Percentiles rank a stretch among this genome's conserved stretches.
Conservation (phyloP, 1,284 basidiomycete genomes). For the Tetrapyrgos nigripes region DNA sequence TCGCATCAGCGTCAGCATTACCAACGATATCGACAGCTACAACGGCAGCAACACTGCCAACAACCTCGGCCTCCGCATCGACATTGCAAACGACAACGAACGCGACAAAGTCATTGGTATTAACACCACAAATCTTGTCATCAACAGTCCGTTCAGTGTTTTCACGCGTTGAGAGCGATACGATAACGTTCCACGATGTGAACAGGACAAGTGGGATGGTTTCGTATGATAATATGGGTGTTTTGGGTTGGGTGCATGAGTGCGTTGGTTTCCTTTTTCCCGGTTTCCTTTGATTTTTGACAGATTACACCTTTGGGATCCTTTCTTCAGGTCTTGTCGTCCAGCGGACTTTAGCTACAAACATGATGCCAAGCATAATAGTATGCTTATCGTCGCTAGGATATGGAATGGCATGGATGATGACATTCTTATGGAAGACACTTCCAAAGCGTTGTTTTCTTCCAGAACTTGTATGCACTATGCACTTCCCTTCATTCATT, state of each 20-base stretch:
- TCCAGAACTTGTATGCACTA: slow-evolving; percentile 40
- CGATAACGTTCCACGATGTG: slow-evolving; percentile 55
- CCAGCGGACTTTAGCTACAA: slow-evolving; percentile 81
- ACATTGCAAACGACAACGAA: not conserved
- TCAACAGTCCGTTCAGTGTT: slow-evolving; percentile 56
- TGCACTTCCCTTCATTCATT: not conserved
- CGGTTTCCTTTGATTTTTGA: not conserved
- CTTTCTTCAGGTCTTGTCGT: slow-evolving; percentile 52
- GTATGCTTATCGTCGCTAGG: slow-evolving; percentile 61
- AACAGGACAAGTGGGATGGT: slow-evolving; percentile 62
- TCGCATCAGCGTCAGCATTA: no score
- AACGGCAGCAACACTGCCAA: no score
- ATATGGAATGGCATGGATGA: slow-evolving; percentile 52
- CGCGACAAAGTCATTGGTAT: slow-evolving; percentile 37
- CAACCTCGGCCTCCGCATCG: not conserved
- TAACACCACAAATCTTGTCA: slow-evolving; percentile 56
- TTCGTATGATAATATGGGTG: slow-evolving; percentile 55
- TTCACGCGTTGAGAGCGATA: slow-evolving; percentile 48
- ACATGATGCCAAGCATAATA: slow-evolving; percentile 73
- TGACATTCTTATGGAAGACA: slow-evolving; percentile 42
- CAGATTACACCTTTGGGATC: slow-evolving; percentile 16
- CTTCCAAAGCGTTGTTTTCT: slow-evolving; percentile 41
- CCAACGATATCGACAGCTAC: no score
- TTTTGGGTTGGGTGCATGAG: slow-evolving; percentile 75
- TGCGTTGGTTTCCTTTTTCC: slow-evolving; percentile 41